Base-by-base conservation (phyloP, 2,329 filamentous ascomycete genomes). In the Fusarium virguliforme region DNA sequence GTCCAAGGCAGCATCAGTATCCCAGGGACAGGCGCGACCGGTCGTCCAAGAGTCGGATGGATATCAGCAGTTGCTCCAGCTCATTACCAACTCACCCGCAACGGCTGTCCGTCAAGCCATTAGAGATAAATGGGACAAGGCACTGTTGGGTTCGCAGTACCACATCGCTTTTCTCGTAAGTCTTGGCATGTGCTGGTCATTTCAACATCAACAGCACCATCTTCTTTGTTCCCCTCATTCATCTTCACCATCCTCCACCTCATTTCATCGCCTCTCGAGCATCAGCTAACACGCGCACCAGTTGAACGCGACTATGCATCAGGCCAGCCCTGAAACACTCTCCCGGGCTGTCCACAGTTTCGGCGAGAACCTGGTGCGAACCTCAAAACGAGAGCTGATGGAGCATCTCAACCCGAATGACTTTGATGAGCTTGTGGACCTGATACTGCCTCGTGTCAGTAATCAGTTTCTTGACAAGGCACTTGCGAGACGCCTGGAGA, bases 81-180 rank as follows among this genome's bases (percentile, higher is more conserved):
- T 81, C 22, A 76, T 89, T 5, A 79, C 81, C 15, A 81, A 81
- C 43, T 78, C 83, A 13, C 70, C 83, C 7, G 79, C 85, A 1
- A 79, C 83, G 34, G 81, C 83, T n/a, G 84, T 88, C 22, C 81
- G 86, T 12, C 83, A 84, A 48, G 81, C 82, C 1, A 70, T 88
- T 10, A 81, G 87, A 26, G 86, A 87, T 66, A 81, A 84, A 60
- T 87, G 85, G 84, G 79, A 86, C 43, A 87, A 84, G 69, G 83
- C 83, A 18, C 67, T 88, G 3, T 60, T 84, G 4, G 86, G 86
- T 9, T 86, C 84, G 4, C 83, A 86, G 10, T 88, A 86, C 63
- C 86, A 89, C 65, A 79, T 83, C 43, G 81, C 83, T 3, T 89
- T 89, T 67, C 62, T 88, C 59, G 86, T 89, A 76, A 81, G 86